Percentiles rank a stretch among this genome's conserved stretches.
Conservation (phyloP, 352 stramenopile genomes). For the Aphanomyces cochlioides region DNA sequence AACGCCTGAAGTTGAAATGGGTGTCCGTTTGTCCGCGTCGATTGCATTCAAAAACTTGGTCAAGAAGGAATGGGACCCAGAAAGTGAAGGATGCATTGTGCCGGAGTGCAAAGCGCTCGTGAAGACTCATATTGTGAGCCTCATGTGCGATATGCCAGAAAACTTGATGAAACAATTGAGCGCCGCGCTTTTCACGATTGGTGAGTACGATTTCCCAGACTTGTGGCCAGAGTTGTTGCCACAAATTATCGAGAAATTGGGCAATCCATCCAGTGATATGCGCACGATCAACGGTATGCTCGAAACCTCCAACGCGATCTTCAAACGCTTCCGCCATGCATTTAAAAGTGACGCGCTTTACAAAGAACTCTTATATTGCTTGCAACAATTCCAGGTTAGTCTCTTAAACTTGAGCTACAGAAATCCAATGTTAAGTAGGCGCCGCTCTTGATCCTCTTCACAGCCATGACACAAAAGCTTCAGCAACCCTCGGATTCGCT, state of each 20-base stretch:
- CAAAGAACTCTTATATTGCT: constrained; percentile 93
- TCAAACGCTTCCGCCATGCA: constrained; percentile 96
- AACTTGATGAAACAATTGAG: constrained; percentile 93
- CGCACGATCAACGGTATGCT: constrained; percentile 94
- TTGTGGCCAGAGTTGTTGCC: constrained; percentile 95
- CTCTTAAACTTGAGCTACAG: constrained; percentile 28
- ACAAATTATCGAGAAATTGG: constrained; percentile 92
- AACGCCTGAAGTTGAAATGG: constrained; percentile 49
- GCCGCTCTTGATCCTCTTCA: constrained; percentile 71
- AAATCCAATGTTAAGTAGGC: constrained; percentile 33
- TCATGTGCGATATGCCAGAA: constrained; percentile 96
- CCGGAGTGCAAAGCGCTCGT: constrained; percentile 89
- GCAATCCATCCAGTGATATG: constrained; percentile 78
- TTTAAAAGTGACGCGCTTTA: constrained; percentile 95
- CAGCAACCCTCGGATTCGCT: constrained; percentile 43
- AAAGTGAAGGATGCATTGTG: constrained; percentile 70
- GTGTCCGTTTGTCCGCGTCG: constrained; percentile 67
- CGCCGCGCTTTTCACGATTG: constrained; percentile 96
- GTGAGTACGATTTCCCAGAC: constrained; percentile 94
- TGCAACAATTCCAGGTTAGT: constrained; percentile 87
- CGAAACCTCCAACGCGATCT: constrained; percentile 97
- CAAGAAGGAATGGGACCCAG: constrained; percentile 95
- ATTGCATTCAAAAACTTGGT: constrained; percentile 98
- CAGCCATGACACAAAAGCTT: constrained; percentile 57
- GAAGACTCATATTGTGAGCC: constrained; percentile 97